Base-by-base conservation (phyloP, 495 filamentous ascomycete species). In the Hypoxylon lienhwacheense region DNA sequence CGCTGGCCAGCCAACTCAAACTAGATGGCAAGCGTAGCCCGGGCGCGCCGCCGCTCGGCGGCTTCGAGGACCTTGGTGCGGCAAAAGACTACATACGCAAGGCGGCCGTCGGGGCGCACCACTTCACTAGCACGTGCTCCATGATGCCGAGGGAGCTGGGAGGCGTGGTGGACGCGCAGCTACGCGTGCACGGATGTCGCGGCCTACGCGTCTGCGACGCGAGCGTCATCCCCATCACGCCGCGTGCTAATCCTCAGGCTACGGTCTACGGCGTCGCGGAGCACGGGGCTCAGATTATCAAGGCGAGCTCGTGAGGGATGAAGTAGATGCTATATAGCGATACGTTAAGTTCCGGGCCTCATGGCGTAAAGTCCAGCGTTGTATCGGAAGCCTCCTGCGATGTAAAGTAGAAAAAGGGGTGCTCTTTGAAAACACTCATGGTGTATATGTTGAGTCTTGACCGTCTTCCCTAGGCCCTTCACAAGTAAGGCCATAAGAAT, bases 161-260 rank as follows among this genome's bases (percentile, higher is more conserved):
- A 16, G 62, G 63, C 12, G 68, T 73, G 3, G 61, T 73, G 8
- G 72, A 73, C 21, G 63, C 59, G 1, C 60, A 66, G 8, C 46
- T 78, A 11, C 65, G 55, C 46, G 73, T 80, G 5, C 65, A 77
- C 32, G 78, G 74, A 0, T 66, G 68, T 1, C 56, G 21, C n/a
- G 70, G 69, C 6, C 37, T 81, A 14, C 62, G 77, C 33, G 67
- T 79, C 8, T 72, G 70, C 4, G 77, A 81, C 64, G 70, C 73
- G 7, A 78, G 75, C 58, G 53, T 78, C 19, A 66, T 79, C 22
- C 76, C 77, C 0, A 40, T 77, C 8, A 46, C 63, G 10, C 51
- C 68, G 0, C 45, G 33, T 7, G 69, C 63, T 1, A 73, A 76
- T 53, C 68, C 77, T 7, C 62, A 68, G 49, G 66, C 71, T 2